Base-by-base conservation (phyloP, 2,329 filamentous ascomycete species). In the Xylaria sp. region DNA sequence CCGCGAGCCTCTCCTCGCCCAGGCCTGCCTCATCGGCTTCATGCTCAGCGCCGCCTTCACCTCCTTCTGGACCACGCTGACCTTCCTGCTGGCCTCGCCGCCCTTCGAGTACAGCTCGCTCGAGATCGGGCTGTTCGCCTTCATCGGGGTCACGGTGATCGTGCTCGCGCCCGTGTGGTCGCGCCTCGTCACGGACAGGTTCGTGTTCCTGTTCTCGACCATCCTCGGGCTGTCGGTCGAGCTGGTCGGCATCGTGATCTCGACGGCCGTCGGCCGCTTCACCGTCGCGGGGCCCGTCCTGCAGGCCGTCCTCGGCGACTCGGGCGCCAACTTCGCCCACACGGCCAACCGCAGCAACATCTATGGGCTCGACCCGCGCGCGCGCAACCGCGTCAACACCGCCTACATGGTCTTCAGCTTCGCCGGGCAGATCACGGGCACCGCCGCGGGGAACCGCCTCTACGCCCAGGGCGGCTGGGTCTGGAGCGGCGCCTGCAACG, bases 351-450 rank as follows among this genome's bases (percentile, higher is more conserved):
- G 90, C 0, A 78, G 80, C 0, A 79, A 83, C 3, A 89, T 94
- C 18, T 92, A 90, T 63, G 73, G 76, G 1, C 84, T 93, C 19
- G 87, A 88, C 48, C 85, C 89, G 0, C 86, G 84, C 55, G 86
- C 86, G 0, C 74, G 88, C 4, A 94, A 92, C 71, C 74, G 90
- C 2, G 81, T 93, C 20, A 94, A 94, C 67, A 92, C 90, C 0
- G 88, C 86, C 1, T 94, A 91, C 65, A 94, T 93, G 90, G 79
- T 92, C 0, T 79, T 81, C 7, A 85, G 83, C 0, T 93, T 93
- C 64, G 84, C 81, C 22, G 90, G 90, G 0, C 90, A 94, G 24
- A 63, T 94, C 43, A 86, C 86, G 1, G 90, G 90, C 0, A 87
- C 85, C 0, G 77, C 82, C 1, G 82, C 83, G 4, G 82, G 83